These are phyloP conservation scores for Saturnispora ahearnii DNA, from an alignment of 805 yeast genomes.

Conservation along the genomic window DNA sequence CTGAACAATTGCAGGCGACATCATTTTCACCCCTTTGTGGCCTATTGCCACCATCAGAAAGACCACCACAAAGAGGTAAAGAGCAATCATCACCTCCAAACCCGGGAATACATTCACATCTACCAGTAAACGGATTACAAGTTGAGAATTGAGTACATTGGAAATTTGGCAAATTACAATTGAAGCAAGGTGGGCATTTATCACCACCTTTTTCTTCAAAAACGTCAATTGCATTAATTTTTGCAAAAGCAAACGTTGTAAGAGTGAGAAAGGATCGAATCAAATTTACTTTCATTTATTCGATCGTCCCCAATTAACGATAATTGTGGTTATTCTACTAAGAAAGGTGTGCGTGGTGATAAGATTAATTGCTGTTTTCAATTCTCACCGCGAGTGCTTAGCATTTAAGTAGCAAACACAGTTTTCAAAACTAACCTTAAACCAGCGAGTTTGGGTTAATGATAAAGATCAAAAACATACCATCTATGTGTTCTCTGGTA, in stretches of 20 bases:
- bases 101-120: slow-evolving; percentile 87
- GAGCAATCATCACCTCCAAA: slow-evolving; percentile 93
- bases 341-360: background rate
- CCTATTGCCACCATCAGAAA: slow-evolving; percentile 54
- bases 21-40: slow-evolving; percentile 48
- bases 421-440: background rate
- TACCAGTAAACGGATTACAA: slow-evolving; percentile 85
- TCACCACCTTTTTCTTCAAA: slow-evolving; percentile 17
- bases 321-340: background rate
- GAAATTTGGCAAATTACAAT: slow-evolving; percentile 86
- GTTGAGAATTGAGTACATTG: slow-evolving; percentile 81
- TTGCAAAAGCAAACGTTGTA: background rate
- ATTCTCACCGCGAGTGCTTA: background rate
- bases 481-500: no score
- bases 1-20: slow-evolving; percentile 58
- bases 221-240: background rate
- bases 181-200: slow-evolving; percentile 85
- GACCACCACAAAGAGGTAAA: slow-evolving; percentile 77
- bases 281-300: background rate
- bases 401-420: background rate
- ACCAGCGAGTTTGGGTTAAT: no score
- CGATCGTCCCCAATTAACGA: background rate
- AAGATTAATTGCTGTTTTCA: background rate
- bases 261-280: background rate
- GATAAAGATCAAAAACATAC: no score